Conservation (phyloP, 495 filamentous ascomycete genomes). For the Penicillium herquei region DNA sequence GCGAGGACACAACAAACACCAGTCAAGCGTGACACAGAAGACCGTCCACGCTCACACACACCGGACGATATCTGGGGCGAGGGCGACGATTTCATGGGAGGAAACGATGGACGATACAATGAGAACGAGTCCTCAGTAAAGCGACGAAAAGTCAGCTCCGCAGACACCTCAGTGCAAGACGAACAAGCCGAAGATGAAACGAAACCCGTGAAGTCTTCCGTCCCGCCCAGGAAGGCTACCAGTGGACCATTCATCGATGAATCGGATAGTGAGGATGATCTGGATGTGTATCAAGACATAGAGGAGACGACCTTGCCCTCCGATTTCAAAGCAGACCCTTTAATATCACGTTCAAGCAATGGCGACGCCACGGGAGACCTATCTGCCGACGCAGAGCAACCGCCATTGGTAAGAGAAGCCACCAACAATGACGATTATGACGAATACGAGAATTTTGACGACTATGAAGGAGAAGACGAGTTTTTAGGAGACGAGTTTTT, state of each 20-base stretch:
- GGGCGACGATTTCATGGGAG: constrained; percentile 17
- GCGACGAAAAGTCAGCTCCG: constrained; percentile 39
- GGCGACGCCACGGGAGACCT: constrained; percentile 53
- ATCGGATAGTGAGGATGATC: constrained; percentile 64
- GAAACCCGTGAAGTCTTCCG: constrained; percentile 4
- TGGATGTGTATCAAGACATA: constrained; percentile 24
- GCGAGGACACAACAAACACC: constrained; percentile 7
- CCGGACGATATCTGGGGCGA: constrained; percentile 41
- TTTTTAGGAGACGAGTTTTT: constrained; percentile 41
- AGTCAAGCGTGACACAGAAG: constrained; percentile 4
- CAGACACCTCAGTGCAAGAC: constrained; percentile 10
- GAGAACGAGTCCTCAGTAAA: constrained; percentile 34
- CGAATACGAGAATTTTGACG: constrained; percentile 66
- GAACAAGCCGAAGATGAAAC: constrained; percentile 11
- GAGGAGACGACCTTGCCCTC: constrained; percentile 8
- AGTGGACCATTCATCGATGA: constrained; percentile 64
- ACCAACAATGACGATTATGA: constrained; percentile 55
- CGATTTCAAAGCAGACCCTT: not conserved
- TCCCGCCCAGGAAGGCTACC: constrained; percentile 11
- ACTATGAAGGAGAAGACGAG: constrained; percentile 52
- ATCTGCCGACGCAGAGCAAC: constrained; percentile 22
- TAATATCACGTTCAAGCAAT: constrained; percentile 3
- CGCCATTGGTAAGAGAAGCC: constrained; percentile 53
- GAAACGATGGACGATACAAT: constrained; percentile 25
- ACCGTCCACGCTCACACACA: constrained; percentile 20